Evolutionary conservation across 139 green algal species (phyloP), one percentile per base, ranked within the genome.

Genomic region (Desmodesmus armatus): DNA sequence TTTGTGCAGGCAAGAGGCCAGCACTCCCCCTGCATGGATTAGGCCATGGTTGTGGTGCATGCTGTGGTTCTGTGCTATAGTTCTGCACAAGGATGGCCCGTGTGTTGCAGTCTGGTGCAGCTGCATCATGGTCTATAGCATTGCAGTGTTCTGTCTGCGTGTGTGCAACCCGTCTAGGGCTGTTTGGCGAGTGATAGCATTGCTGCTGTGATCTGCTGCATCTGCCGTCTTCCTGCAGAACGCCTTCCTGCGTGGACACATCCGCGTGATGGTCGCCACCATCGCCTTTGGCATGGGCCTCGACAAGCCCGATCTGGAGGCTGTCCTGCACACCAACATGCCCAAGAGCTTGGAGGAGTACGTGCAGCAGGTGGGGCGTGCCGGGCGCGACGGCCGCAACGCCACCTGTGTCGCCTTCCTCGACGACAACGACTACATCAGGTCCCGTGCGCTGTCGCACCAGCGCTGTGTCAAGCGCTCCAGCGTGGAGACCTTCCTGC

Each of bases 341-440:
- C 96, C 96, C 0, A 89, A 93, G 55, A 94, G 87, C 79, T 67
- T 98, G 58, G 96, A 98, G 89, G 96, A 98, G 79, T 98, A 97
- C 60, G 94, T 98, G 73, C 96, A 98, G 90, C 94, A 98, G 91
- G 92, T 93, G 4, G 87, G 90, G 0, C 90, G 95, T 9, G 95
- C 93, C 2, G 95, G 95, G 6, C 85, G 95, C 27, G 89, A 95
- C 58, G 95, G 95, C 27, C 55, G 49, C 5, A 76, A 90, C 55
- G 93, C 88, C 0, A 43, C 27, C 17, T 98, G 95, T 85, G 79
- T 91, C 11, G 58, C 95, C 25, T 84, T 96, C 31, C 67, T 98
- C 43, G 91, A 94, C 67, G 86, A 96, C 35, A 60, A 37, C 4
- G 94, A 96, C 78, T 96, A 93, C 74, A 27, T 91, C 4, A 75